Evolutionary conservation across 345 rosid genomes (phyloP).

Genomic region (Ceriops tagal): DNA sequence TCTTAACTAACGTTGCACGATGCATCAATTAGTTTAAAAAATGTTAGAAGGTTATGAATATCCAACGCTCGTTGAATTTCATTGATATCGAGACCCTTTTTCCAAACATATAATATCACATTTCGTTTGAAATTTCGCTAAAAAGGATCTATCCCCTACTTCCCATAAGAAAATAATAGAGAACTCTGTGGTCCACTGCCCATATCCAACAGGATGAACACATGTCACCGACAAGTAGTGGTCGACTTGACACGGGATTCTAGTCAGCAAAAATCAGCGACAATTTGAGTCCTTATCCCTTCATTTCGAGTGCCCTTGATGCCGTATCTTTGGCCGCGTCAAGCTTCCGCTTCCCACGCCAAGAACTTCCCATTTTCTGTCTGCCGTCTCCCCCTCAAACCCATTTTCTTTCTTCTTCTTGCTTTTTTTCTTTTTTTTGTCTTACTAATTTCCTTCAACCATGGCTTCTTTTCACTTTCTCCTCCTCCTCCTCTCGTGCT

Average conservation of each 20-base stretch:
- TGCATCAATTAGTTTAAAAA: too few relatives aligned
- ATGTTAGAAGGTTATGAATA: too few relatives aligned
- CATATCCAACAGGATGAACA: background rate
- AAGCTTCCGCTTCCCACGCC: conserved; percentile 1
- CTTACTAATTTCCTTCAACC: background rate
- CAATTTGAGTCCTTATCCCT: conserved; percentile 6
- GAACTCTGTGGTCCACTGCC: too few relatives aligned
- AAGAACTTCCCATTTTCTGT: background rate
- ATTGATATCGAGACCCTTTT: too few relatives aligned
- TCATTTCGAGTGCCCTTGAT: background rate
- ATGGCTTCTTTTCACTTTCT: conserved; percentile 34
- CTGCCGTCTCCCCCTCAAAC: background rate
- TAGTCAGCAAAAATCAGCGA: conserved; percentile 4
- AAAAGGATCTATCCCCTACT: too few relatives aligned
- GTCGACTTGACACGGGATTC: background rate
- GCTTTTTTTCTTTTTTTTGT: background rate
- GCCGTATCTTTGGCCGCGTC: background rate
- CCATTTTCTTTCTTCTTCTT: background rate
- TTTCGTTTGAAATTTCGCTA: too few relatives aligned
- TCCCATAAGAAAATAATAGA: too few relatives aligned
- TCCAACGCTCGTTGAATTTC: too few relatives aligned
- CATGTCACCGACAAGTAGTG: background rate
- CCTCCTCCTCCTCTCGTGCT: conserved; percentile 19
- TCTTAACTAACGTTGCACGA: too few relatives aligned
- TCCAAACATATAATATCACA: too few relatives aligned